Percentiles rank a stretch among this genome's conserved stretches.
phyloP scores from a whole-genome alignment of 805 yeast species.

The Maudiozyma turicensis region DNA sequence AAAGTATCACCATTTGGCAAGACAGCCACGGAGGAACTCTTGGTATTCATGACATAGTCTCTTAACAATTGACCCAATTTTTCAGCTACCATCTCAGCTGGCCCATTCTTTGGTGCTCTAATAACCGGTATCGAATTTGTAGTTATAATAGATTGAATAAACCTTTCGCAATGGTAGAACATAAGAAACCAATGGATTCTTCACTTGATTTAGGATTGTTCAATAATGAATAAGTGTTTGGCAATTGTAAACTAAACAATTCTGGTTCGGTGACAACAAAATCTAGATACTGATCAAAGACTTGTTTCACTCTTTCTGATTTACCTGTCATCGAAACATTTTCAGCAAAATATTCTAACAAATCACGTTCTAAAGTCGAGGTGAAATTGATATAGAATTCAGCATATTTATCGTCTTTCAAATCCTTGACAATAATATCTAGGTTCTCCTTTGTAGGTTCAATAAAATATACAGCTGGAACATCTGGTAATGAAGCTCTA shows the following conservation, averaged over 20 bases:
- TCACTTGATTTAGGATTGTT: constrained; percentile 68
- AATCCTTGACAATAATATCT: constrained; percentile 56
- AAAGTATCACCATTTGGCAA: constrained; percentile 21
- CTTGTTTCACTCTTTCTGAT: constrained; percentile 68
- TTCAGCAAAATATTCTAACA: constrained; percentile 83
- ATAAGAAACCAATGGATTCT: constrained; percentile 55
- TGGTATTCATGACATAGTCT: constrained; percentile 69
- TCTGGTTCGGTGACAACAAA: constrained; percentile 90
- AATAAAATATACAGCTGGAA: constrained; percentile 87
- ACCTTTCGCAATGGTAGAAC: constrained; percentile 69
- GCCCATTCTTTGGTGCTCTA: constrained; percentile 84
- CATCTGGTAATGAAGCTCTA: constrained; percentile 84
- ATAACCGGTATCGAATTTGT: constrained; percentile 77
- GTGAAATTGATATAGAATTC: constrained; percentile 80
- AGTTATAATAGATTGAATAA: constrained; percentile 73
- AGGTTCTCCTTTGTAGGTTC: constrained; percentile 79
- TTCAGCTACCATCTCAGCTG: constrained; percentile 89
- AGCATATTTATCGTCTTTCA: constrained; percentile 66
- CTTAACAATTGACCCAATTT: constrained; percentile 75
- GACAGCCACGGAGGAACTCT: constrained; percentile 22
- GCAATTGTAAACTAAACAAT: constrained; percentile 67
- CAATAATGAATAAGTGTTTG: constrained; percentile 55
- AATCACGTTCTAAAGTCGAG: constrained; percentile 61
- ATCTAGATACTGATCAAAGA: constrained; percentile 88
- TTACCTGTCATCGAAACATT: constrained; percentile 66